These are phyloP conservation scores for Podila clonocystis DNA, from an alignment of 192 early-diverging fungal species.

Conservation along the genomic window DNA sequence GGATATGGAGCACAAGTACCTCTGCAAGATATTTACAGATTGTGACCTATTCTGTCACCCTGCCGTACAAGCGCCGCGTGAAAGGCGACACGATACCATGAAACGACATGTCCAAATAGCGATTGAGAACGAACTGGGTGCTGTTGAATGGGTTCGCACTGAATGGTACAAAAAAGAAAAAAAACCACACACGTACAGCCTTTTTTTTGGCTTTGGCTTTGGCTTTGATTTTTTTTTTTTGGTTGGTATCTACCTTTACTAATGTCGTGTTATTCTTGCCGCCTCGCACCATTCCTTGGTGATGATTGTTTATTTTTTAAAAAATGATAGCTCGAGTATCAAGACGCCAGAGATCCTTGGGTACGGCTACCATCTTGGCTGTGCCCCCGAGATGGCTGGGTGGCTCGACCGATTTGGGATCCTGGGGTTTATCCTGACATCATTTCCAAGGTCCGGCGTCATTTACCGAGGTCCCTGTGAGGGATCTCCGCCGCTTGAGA, in stretches of 20 bases:
- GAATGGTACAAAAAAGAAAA: slow-evolving; percentile 5
- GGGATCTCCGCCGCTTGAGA: slow-evolving; percentile 1
- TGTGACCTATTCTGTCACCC: slow-evolving; percentile 8
- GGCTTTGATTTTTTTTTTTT: slow-evolving; percentile 6
- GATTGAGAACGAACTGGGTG: slow-evolving; percentile 32
- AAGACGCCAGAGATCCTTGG: slow-evolving; percentile 8
- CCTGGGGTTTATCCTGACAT: slow-evolving; percentile 19
- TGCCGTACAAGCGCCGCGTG: background rate
- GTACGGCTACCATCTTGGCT: slow-evolving; percentile 6
- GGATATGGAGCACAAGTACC: background rate
- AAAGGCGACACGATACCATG: background rate
- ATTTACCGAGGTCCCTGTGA: slow-evolving; percentile 14
- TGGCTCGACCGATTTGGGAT: slow-evolving; percentile 18
- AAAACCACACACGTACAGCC: background rate
- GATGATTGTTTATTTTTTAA: background rate
- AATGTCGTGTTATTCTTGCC: no score
- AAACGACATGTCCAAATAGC: slow-evolving; percentile 11
- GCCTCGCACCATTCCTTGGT: background rate
- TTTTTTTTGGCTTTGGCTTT: background rate
- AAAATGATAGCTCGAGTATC: background rate
- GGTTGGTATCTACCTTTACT: background rate
- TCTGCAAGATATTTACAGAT: slow-evolving; percentile 19
- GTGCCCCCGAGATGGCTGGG: background rate
- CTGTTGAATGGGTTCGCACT: slow-evolving; percentile 9
- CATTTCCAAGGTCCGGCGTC: slow-evolving; percentile 8